A percentile compares a stretch with the other conserved stretches of the same genome.
Evolutionary conservation across 2,329 filamentous ascomycete genomes (phyloP).

Genomic region (Botrytis paeoniae): DNA sequence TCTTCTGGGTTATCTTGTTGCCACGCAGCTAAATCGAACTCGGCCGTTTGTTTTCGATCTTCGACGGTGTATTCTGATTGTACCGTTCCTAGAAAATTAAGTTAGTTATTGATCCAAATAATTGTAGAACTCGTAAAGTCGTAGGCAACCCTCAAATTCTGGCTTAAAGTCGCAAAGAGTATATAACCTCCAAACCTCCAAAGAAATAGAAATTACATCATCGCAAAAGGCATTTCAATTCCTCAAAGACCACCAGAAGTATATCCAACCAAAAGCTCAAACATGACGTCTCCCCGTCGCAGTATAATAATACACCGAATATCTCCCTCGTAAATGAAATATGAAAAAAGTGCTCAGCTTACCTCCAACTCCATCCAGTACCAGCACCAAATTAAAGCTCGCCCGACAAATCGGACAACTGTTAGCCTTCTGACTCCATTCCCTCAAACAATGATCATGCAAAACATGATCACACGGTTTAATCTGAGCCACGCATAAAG

Average conservation of each 20-base stretch:
- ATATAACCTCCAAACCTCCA: background rate
- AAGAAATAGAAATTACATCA: background rate
- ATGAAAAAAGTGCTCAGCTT: constrained; percentile 41
- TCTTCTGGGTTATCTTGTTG: constrained; percentile 66
- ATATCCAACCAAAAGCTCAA: background rate
- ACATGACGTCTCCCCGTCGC: too few relatives aligned
- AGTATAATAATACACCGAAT: background rate
- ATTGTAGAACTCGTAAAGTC: background rate
- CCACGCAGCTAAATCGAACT: constrained; percentile 77
- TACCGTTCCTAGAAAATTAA: constrained; percentile 46
- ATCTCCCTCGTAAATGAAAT: background rate
- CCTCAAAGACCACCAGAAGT: background rate
- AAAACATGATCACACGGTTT: constrained; percentile 85
- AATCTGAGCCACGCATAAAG: constrained; percentile 51
- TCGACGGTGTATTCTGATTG: constrained; percentile 64
- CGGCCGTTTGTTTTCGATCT: constrained; percentile 84
- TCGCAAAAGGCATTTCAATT: background rate
- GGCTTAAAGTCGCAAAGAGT: background rate
- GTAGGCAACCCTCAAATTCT: background rate
- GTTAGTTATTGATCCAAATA: constrained; percentile 22
- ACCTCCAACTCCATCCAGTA: constrained; percentile 79
- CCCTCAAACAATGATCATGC: constrained; percentile 87
- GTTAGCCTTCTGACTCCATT: constrained; percentile 95
- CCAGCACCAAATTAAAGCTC: constrained; percentile 83
- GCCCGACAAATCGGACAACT: constrained; percentile 96